A percentile compares a stretch with the other conserved stretches of the same genome.
Conservation (phyloP, 768 basidiomycete genomes). For the Hysterangium stoloniferum region DNA sequence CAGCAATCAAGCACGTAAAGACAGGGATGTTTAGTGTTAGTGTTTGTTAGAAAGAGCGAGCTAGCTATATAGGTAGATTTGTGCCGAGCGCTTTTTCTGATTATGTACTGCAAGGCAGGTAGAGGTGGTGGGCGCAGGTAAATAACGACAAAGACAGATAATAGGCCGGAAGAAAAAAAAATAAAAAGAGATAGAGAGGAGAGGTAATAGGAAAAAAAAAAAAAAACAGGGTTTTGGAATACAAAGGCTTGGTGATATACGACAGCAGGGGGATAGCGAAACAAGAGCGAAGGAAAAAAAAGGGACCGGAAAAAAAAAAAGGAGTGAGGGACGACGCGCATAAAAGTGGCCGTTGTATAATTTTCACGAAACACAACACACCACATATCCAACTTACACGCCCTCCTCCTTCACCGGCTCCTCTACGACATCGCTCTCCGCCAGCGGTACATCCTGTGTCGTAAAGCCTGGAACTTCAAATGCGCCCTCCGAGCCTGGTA, state of each 20-base stretch:
- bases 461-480: slow-evolving; percentile 69
- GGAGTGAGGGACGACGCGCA: not conserved
- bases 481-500: slow-evolving; percentile 37
- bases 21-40: too few species aligned
- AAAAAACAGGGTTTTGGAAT: not conserved
- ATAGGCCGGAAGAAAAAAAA: not conserved
- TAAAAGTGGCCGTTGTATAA: too few species aligned
- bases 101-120: too few species aligned
- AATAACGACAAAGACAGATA: not conserved
- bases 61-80: too few species aligned
- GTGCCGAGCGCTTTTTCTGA: too few species aligned
- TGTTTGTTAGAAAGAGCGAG: too few species aligned
- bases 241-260: slow-evolving; percentile 7
- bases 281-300: not conserved
- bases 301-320: not conserved
- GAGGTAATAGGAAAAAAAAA: slow-evolving; percentile 4
- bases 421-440: slow-evolving; percentile 40
- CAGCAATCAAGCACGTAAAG: too few species aligned
- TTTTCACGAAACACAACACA: not conserved
- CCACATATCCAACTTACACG: not conserved
- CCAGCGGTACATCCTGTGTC: slow-evolving; percentile 54
- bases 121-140: too few species aligned
- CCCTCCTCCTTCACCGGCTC: slow-evolving; percentile 61
- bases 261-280: slow-evolving; percentile 3
- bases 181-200: not conserved